Evolutionary conservation across 2,329 filamentous ascomycete genomes (phyloP).

Genomic region (Cyphellophora europaea): DNA sequence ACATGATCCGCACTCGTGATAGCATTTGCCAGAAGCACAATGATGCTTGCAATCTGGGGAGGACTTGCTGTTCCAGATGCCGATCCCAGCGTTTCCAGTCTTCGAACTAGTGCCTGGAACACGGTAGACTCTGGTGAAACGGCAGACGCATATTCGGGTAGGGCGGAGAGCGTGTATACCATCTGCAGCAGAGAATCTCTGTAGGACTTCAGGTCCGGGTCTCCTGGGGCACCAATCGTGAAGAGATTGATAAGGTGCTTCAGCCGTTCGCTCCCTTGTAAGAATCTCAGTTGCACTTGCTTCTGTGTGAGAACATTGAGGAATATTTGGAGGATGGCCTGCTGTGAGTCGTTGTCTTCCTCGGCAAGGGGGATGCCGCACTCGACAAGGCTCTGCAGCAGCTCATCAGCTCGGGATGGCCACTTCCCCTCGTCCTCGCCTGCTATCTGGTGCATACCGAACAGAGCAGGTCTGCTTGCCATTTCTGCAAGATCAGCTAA

Average conservation of each 20-base stretch:
- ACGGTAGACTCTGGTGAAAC: constrained; percentile 3
- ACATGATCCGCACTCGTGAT: constrained; percentile 1
- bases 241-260: constrained; percentile 7
- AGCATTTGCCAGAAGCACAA: constrained; percentile 11
- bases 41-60: constrained; percentile 7
- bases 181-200: constrained; percentile 12
- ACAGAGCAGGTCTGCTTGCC: constrained; percentile 11
- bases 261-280: constrained; percentile 6
- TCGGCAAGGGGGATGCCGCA: constrained; percentile 6
- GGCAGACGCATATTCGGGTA: constrained; percentile 7
- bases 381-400: constrained; percentile 7
- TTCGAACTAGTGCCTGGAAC: not conserved
- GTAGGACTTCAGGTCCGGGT: constrained; percentile 6
- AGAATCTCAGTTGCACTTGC: constrained; percentile 5
- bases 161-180: constrained; percentile 12
- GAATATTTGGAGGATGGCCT: constrained; percentile 10
- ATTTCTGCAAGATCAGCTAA: constrained; percentile 17
- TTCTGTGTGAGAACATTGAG: constrained; percentile 12
- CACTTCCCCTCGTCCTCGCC: constrained; percentile 4
- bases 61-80: not conserved
- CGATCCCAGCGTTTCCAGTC: constrained; percentile 3
- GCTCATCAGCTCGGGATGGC: constrained; percentile 3
- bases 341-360: constrained; percentile 6
- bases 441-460: constrained; percentile 5
- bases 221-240: constrained; percentile 8